Percentiles rank a stretch among this genome's conserved stretches.
Conservation (phyloP, 73 alveolate genomes). For the Paramecium primaurelia region DNA sequence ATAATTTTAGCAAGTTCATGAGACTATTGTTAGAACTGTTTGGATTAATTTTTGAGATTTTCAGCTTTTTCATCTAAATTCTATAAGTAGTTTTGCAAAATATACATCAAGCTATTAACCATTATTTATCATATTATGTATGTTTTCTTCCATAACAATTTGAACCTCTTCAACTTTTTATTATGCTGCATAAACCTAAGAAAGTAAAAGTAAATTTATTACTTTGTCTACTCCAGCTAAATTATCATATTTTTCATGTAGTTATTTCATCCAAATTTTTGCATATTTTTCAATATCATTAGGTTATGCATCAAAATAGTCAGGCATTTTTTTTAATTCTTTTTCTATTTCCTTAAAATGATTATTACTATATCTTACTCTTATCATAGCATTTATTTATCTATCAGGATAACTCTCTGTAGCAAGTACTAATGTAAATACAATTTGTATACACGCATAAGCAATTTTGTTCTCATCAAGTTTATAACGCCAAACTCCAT, state of each 20-base stretch:
- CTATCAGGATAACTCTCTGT: constrained; percentile 30
- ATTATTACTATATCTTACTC: neutral
- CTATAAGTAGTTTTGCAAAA: neutral
- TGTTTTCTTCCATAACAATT: neutral
- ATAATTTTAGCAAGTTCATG: constrained; percentile 23
- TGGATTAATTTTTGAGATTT: neutral
- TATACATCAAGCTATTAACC: neutral
- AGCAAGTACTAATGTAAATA: neutral
- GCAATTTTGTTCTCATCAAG: constrained; percentile 25
- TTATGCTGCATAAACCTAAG: neutral
- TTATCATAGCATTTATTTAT: neutral
- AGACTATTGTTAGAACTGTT: neutral
- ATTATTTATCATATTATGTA: neutral
- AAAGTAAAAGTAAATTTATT: neutral
- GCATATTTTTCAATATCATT: constrained; percentile 3
- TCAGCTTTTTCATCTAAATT: constrained; percentile 34
- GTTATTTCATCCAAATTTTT: neutral
- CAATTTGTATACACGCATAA: neutral
- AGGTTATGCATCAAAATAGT: neutral
- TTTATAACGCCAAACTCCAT: constrained; percentile 4
- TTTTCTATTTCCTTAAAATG: constrained; percentile 16
- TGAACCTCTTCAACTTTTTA: neutral
- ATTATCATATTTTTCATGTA: constrained; percentile 45
- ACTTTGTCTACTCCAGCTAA: neutral
- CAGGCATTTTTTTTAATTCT: constrained; percentile 34